Conservation (phyloP, 129 eudicot genomes). For the carrot (Daucus carota) region DH1_v3.0 NC_030388.2:30706501-30707000, state of each 20-base stretch:
- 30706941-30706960: not conserved
- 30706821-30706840: not conserved
- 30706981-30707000: no score
- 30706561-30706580: constrained; percentile 1
- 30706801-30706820: not conserved
- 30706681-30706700: not conserved
- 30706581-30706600: constrained; percentile 1
- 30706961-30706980: no score
- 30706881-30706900: not conserved
- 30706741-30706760: not conserved
- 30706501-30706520: not conserved
- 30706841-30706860: not conserved
- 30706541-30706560: not conserved
- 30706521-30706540: constrained; percentile 1
- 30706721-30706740: not conserved
- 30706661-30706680: not conserved
- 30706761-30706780: not conserved
- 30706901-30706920: not conserved
- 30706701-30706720: not conserved
- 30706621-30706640: not conserved
- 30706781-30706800: not conserved
- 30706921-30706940: not conserved
- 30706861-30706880: not conserved
- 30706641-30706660: not conserved
- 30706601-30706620: not conserved